Evolutionary conservation across 2,329 filamentous ascomycete species (phyloP).

Genomic region (Cercospora zeina): DNA sequence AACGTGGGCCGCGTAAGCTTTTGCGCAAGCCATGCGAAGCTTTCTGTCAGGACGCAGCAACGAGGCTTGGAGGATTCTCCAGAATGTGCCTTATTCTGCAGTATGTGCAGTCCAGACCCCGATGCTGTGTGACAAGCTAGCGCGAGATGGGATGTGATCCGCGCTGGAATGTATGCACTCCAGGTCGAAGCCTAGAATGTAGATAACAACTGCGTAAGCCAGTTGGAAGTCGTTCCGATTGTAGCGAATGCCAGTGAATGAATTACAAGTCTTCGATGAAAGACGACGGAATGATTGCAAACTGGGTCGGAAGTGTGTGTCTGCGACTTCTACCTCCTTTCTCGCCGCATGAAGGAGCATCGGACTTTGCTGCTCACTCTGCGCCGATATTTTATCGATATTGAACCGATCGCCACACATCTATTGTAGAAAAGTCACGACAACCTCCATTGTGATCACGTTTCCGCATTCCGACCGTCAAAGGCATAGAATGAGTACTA

Average conservation of each 20-base stretch:
- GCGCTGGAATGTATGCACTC: neutral
- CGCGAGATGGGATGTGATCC: slow-evolving; percentile 1
- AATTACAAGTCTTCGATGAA: no score
- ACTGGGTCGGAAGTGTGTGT: no score
- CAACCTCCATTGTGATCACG: no score
- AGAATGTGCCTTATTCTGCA: neutral
- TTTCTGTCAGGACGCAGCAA: neutral
- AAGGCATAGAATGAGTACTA: no score
- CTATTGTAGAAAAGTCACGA: no score
- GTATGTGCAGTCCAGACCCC: neutral
- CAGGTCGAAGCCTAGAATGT: no score
- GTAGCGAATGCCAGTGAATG: no score
- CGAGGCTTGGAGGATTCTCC: neutral
- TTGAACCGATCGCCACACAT: neutral
- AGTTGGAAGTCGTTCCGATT: no score
- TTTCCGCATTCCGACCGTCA: no score
- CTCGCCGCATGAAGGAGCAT: neutral
- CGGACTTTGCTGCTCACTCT: neutral
- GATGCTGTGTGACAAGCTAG: slow-evolving; percentile 1
- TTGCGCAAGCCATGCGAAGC: slow-evolving; percentile 10
- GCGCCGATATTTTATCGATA: neutral
- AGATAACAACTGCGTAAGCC: no score
- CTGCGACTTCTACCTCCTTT: no score
- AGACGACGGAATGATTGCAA: no score
- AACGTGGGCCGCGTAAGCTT: slow-evolving; percentile 19